Evolutionary conservation across 1,284 basidiomycete genomes (phyloP).

Genomic region (Leccinum solheimii): DNA sequence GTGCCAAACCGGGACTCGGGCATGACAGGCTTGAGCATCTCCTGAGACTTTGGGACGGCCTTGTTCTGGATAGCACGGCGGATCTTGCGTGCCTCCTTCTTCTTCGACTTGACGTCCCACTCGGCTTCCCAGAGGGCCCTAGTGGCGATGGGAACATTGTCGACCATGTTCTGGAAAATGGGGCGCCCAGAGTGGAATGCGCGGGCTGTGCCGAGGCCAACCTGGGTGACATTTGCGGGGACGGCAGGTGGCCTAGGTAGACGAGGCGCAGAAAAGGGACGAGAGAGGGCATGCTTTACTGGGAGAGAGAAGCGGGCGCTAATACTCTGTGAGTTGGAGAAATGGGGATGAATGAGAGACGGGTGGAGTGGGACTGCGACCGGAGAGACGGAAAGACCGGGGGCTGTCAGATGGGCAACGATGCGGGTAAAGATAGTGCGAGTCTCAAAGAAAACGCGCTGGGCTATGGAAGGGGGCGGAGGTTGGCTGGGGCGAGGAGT

Average conservation of each 20-base stretch:
- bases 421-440: no score
- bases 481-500: slow-evolving; percentile 8
- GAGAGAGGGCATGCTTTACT: slow-evolving; percentile 48
- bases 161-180: slow-evolving; percentile 71
- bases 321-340: slow-evolving; percentile 38
- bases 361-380: slow-evolving; percentile 39
- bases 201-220: slow-evolving; percentile 70
- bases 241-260: slow-evolving; percentile 57
- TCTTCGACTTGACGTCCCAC: slow-evolving; percentile 54
- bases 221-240: slow-evolving; percentile 53
- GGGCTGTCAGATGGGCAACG: slow-evolving; percentile 56
- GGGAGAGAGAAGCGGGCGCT: slow-evolving; percentile 50
- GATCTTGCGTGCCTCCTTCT: slow-evolving; percentile 44
- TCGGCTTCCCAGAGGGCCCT: slow-evolving; percentile 72
- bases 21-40: slow-evolving; percentile 37
- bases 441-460: slow-evolving; percentile 48
- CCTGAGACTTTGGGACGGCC: slow-evolving; percentile 25
- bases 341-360: slow-evolving; percentile 36
- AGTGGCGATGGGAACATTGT: slow-evolving; percentile 71
- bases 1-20: slow-evolving; percentile 15
- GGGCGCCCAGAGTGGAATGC: slow-evolving; percentile 71
- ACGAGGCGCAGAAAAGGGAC: slow-evolving; percentile 44
- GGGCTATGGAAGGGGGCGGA: slow-evolving; percentile 39
- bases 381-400: slow-evolving; percentile 46
- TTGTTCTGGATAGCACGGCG: slow-evolving; percentile 32